Conservation (phyloP, 1,284 basidiomycete genomes). For the Sporisorium scitamineum region DNA sequence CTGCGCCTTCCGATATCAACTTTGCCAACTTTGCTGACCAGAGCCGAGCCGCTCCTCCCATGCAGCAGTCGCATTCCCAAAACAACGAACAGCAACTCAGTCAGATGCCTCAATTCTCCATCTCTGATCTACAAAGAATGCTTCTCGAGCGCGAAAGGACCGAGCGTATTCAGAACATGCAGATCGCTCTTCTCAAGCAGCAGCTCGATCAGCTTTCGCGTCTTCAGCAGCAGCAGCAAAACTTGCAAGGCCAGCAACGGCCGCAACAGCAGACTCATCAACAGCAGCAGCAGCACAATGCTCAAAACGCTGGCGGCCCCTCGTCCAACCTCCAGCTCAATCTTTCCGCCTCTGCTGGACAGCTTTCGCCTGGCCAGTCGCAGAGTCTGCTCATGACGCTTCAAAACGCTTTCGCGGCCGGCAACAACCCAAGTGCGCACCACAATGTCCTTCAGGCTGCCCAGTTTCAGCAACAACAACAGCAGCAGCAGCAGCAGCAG, state of each 20-base stretch:
- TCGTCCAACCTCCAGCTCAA: conserved; percentile 27
- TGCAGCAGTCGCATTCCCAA: conserved; percentile 23
- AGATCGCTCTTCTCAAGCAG: conserved; percentile 59
- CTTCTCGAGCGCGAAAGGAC: conserved; percentile 57
- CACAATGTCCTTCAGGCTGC: conserved; percentile 40
- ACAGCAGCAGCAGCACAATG: conserved; percentile 20
- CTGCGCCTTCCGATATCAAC: conserved; percentile 21
- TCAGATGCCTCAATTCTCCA: conserved; percentile 39
- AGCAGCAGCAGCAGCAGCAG: conserved; percentile 18
- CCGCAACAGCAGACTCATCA: conserved; percentile 13
- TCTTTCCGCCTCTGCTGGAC: conserved; percentile 18
- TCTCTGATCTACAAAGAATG: conserved; percentile 52
- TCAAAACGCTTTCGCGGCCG: conserved; percentile 44
- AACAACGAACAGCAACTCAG: conserved; percentile 11
- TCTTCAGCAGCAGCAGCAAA: conserved; percentile 25
- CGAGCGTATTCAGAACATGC: conserved; percentile 60
- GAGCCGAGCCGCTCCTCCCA: neutral
- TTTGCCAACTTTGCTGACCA: conserved; percentile 8
- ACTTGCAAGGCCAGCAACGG: conserved; percentile 12
- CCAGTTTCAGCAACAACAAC: conserved; percentile 29
- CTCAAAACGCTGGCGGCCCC: neutral
- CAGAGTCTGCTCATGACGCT: conserved; percentile 41
- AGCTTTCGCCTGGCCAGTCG: conserved; percentile 49
- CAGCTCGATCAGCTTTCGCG: conserved; percentile 59
- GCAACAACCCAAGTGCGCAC: conserved; percentile 43